Evolutionary conservation across 2,329 filamentous ascomycete species (phyloP).

Genomic region (Colletotrichum euphorbiae): DNA sequence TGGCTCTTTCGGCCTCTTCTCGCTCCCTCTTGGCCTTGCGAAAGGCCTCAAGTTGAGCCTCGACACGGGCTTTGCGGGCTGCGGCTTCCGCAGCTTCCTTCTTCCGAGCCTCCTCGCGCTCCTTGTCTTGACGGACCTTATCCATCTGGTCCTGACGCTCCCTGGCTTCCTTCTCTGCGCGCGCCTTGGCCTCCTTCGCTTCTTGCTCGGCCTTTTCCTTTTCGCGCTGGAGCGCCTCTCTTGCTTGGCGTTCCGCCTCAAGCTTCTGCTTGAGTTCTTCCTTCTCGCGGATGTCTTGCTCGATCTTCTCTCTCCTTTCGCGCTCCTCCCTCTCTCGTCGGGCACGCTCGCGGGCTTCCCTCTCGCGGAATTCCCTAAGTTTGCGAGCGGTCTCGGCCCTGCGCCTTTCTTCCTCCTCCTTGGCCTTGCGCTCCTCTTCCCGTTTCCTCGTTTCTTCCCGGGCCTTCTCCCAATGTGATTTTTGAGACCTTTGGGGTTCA

Average conservation of each 20-base stretch:
- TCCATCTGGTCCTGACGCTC: constrained; percentile 48
- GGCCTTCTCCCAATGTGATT: constrained; percentile 44
- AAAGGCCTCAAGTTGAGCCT: constrained; percentile 42
- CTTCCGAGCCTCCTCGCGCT: constrained; percentile 45
- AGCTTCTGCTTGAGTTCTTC: constrained; percentile 48
- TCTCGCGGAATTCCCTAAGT: constrained; percentile 67
- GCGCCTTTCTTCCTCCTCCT: constrained; percentile 70
- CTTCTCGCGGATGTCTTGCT: constrained; percentile 49
- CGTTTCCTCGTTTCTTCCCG: constrained; percentile 73
- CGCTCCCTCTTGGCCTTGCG: constrained; percentile 51
- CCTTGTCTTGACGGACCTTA: constrained; percentile 54
- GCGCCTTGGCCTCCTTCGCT: constrained; percentile 41
- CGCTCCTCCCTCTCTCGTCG: constrained; percentile 52
- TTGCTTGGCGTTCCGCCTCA: constrained; percentile 46
- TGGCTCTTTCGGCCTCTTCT: constrained; percentile 59
- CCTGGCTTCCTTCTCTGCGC: constrained; percentile 49
- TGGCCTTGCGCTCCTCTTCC: constrained; percentile 72
- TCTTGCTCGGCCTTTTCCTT: constrained; percentile 63
- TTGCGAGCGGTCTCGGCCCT: constrained; percentile 66
- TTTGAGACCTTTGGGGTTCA: constrained; percentile 40
- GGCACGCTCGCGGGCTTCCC: constrained; percentile 62
- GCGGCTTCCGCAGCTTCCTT: constrained; percentile 48
- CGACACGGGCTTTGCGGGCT: constrained; percentile 44
- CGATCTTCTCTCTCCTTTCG: constrained; percentile 50
- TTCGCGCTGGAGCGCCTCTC: constrained; percentile 53